Base-by-base conservation (phyloP, 306 rosid species). In the Dryas alaskensis region DNA sequence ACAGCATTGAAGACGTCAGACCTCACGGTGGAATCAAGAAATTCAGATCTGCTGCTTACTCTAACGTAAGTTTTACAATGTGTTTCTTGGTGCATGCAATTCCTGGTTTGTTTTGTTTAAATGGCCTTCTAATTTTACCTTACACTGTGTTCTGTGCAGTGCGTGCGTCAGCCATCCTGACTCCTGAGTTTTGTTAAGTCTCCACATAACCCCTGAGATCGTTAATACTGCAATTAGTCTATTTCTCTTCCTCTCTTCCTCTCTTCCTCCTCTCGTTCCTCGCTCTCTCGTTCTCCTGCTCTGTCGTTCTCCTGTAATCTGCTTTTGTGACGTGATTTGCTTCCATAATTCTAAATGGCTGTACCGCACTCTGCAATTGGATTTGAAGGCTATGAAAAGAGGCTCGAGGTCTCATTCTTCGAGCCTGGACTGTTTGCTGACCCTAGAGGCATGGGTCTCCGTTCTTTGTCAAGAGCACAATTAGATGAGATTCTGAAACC, bases 21-120 rank as follows among this genome's bases (percentile, higher is more conserved):
- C 98, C 98, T 22, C 75, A 89, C 91, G 97, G 97, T 86, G 98
- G 98, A 85, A 90, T 91, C 90, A 87, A 88, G 91, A 94, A 94
- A 50, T 94, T 87, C 97, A 77, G 92, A 94, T 87, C 97, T 8
- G 91, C 98, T 94, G 98, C 96, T 39, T 94, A 94, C 97, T 94
- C 98, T 78, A 94, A 94, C 96, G 98, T 93, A 61, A 76, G 87
- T 75, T 61, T 31, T 67, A 8, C 14, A 53, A 19, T 60, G 40
- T 65, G 8, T 13, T 37, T 51, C 7, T 60, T 39, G 72, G 70
- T 72, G 13, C 55, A 4, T 8, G 1, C 2, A 16, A 2, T 16
- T 70, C 11, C 17, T 78, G 17, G 19, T 39, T 60, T 60, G 6
- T 0, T 51, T 58, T 69, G 46, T 51, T 25, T 43, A 10, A 10